Percentiles rank a stretch among this genome's conserved stretches.
Evolutionary conservation across 768 basidiomycete species (phyloP).

Genomic region (Lepiota brunneoincarnata): DNA sequence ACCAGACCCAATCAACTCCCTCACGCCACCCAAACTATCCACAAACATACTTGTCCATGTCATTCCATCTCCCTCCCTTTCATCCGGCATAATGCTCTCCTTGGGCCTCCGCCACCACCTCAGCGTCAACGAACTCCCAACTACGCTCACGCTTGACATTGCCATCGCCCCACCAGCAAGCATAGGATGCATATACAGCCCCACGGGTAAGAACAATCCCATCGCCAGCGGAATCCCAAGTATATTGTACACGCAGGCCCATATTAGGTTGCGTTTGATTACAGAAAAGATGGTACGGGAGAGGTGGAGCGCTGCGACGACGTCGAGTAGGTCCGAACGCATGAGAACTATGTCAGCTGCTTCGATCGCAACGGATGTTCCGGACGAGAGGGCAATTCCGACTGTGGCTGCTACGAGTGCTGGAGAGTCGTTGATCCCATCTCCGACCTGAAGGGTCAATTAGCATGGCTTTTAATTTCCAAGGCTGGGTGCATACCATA

Average conservation of each 20-base stretch:
- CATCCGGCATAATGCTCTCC: slow-evolving; percentile 69
- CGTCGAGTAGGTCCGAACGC: slow-evolving; percentile 94
- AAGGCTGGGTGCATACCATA: slow-evolving; percentile 60
- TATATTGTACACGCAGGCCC: slow-evolving; percentile 95
- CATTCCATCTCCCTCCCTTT: slow-evolving; percentile 29
- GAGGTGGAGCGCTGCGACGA: slow-evolving; percentile 93
- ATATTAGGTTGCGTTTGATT: slow-evolving; percentile 90
- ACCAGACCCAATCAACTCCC: slow-evolving; percentile 36
- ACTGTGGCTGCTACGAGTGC: slow-evolving; percentile 95
- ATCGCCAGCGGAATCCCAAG: slow-evolving; percentile 96
- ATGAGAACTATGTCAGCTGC: slow-evolving; percentile 98
- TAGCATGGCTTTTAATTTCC: background rate
- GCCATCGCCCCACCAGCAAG: slow-evolving; percentile 99
- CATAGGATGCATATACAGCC: slow-evolving; percentile 95
- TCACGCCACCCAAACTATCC: slow-evolving; percentile 44
- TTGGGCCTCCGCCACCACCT: slow-evolving; percentile 79
- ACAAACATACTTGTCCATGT: slow-evolving; percentile 44
- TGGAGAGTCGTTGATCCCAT: slow-evolving; percentile 98
- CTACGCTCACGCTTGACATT: slow-evolving; percentile 94
- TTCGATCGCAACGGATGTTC: slow-evolving; percentile 96
- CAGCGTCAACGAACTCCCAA: slow-evolving; percentile 83
- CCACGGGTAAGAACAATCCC: slow-evolving; percentile 92
- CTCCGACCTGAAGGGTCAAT: slow-evolving; percentile 68
- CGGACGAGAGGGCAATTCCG: slow-evolving; percentile 94
- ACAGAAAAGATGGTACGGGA: slow-evolving; percentile 85